Evolutionary conservation across 805 yeast genomes (phyloP).

Genomic region (Teunomyces pallodes): DNA sequence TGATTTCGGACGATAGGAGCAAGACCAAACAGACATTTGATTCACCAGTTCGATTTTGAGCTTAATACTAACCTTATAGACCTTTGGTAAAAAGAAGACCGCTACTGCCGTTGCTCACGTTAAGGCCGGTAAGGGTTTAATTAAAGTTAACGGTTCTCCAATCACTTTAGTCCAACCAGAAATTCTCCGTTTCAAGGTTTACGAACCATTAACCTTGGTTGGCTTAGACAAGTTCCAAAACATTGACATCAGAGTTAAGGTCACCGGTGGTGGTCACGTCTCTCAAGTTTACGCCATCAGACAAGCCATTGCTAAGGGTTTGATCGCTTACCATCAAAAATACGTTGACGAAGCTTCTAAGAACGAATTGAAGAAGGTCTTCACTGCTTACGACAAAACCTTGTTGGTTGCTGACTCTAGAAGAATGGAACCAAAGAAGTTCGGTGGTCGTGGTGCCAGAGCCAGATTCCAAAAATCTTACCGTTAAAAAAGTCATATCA

Average conservation of each 20-base stretch:
- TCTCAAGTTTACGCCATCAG: constrained; percentile 99
- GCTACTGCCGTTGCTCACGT: constrained; percentile 99
- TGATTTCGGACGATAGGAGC: not conserved
- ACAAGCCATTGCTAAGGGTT: constrained; percentile 99
- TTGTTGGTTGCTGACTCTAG: constrained; percentile 98
- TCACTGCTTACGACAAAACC: constrained; percentile 98
- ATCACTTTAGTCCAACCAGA: constrained; percentile 99
- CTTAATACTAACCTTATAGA: constrained; percentile 49
- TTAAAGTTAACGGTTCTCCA: constrained; percentile 99
- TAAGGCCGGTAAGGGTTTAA: constrained; percentile 98
- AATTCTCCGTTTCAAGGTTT: constrained; percentile 98
- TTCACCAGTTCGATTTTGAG: not conserved
- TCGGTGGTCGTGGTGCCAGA: constrained; percentile 99
- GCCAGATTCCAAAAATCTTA: constrained; percentile 99
- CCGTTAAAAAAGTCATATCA: constrained; percentile 63
- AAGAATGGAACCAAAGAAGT: constrained; percentile 99
- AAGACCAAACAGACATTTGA: not conserved
- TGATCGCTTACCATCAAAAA: constrained; percentile 99
- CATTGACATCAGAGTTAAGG: constrained; percentile 98
- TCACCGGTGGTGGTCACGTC: constrained; percentile 99
- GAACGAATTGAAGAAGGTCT: constrained; percentile 98
- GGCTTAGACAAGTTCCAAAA: constrained; percentile 98
- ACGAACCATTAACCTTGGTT: constrained; percentile 97
- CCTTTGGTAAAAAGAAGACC: constrained; percentile 99
- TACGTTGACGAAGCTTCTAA: constrained; percentile 99